Evolutionary conservation across 495 filamentous ascomycete genomes (phyloP).

Genomic region (Lineolata rhizophorae): DNA sequence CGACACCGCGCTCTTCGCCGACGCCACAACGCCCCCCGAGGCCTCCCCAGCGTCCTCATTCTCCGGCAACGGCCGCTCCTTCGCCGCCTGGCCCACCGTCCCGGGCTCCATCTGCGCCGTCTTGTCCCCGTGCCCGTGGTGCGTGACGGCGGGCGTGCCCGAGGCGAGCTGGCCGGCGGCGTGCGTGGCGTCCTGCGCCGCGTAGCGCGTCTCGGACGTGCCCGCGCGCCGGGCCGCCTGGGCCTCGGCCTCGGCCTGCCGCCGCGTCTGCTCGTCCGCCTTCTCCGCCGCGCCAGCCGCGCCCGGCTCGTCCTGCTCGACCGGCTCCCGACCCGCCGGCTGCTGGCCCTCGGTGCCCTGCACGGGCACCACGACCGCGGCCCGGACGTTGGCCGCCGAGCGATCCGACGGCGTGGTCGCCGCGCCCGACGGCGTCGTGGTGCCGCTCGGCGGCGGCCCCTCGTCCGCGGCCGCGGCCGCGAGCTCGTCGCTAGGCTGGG

Average conservation of each 20-base stretch:
- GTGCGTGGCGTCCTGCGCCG: slow-evolving; percentile 17
- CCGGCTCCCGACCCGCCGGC: not conserved
- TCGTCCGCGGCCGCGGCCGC: slow-evolving; percentile 2
- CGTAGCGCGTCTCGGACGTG: slow-evolving; percentile 14
- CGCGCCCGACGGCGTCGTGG: not conserved
- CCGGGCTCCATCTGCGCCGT: slow-evolving; percentile 17
- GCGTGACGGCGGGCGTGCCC: slow-evolving; percentile 13
- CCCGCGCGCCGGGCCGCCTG: slow-evolving; percentile 6
- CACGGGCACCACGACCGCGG: not conserved
- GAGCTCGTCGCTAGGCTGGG: slow-evolving; percentile 9
- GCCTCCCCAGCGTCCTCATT: no score
- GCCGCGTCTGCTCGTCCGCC: slow-evolving; percentile 1
- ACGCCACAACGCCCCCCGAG: no score
- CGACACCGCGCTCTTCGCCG: no score
- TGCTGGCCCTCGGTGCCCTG: no score
- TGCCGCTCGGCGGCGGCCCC: not conserved
- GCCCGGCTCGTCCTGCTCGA: not conserved
- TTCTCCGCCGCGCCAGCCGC: not conserved
- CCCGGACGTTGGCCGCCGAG: not conserved
- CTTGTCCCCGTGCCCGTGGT: slow-evolving; percentile 17
- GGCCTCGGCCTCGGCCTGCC: not conserved
- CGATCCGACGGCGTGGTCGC: not conserved
- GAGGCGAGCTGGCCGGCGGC: slow-evolving; percentile 15
- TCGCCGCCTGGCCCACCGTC: slow-evolving; percentile 21
- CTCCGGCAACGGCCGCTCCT: no score